phyloP scores from a whole-genome alignment of 495 filamentous ascomycete genomes.

The Aspergillus diversus region DNA sequence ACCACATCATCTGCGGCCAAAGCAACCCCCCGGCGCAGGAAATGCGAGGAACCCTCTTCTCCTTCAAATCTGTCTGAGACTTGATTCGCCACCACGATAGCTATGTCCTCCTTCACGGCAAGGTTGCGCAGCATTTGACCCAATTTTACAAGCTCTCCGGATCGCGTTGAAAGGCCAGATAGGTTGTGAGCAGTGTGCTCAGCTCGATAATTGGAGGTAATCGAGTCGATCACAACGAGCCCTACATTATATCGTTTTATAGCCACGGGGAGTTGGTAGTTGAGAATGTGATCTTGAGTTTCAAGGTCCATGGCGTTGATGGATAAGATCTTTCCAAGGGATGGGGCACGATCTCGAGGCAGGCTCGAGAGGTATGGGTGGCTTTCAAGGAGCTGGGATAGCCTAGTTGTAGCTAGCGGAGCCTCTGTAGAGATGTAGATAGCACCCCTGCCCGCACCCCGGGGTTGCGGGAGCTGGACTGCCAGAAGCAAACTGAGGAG shows the following conservation, averaged over 20 bases:
- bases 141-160: slow-evolving; percentile 70
- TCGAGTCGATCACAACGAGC: slow-evolving; percentile 82
- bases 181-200: slow-evolving; percentile 61
- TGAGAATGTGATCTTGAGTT: slow-evolving; percentile 91
- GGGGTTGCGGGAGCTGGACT: slow-evolving; percentile 73
- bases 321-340: slow-evolving; percentile 70
- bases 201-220: slow-evolving; percentile 92
- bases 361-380: slow-evolving; percentile 64
- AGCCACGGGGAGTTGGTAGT: slow-evolving; percentile 87
- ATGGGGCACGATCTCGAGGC: slow-evolving; percentile 54
- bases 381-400: slow-evolving; percentile 72
- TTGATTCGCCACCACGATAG: slow-evolving; percentile 92
- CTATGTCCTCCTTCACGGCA: slow-evolving; percentile 70
- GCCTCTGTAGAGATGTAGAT: slow-evolving; percentile 97
- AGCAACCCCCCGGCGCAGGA: slow-evolving; percentile 11
- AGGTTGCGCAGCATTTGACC: slow-evolving; percentile 77
- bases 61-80: slow-evolving; percentile 84
- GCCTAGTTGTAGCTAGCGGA: slow-evolving; percentile 75
- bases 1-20: slow-evolving; percentile 3
- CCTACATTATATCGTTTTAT: slow-evolving; percentile 73
- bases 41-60: slow-evolving; percentile 16
- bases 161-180: slow-evolving; percentile 50
- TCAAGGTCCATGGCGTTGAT: slow-evolving; percentile 91
- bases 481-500: slow-evolving; percentile 84
- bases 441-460: slow-evolving; percentile 68